phyloP scores from a whole-genome alignment of 805 yeast genomes.

The Pichia deserticola region DNA sequence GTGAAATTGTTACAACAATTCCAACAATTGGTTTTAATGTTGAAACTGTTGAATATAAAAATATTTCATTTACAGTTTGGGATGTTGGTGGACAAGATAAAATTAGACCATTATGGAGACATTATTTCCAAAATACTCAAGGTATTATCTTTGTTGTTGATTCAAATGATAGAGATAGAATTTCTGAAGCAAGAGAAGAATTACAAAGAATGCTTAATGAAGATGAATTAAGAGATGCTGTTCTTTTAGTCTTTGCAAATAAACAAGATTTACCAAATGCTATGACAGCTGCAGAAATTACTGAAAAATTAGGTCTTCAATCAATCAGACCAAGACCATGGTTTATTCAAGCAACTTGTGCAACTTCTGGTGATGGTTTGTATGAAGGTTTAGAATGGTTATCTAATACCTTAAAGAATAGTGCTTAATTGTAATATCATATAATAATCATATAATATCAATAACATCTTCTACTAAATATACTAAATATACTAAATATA shows the following conservation, averaged over 20 bases:
- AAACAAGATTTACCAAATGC: slow-evolving; percentile 99
- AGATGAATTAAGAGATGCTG: slow-evolving; percentile 95
- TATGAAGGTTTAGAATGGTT: slow-evolving; percentile 98
- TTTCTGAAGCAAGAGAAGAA: slow-evolving; percentile 96
- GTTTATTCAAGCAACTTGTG: slow-evolving; percentile 99
- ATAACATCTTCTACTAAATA: not conserved
- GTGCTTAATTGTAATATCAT: slow-evolving; percentile 24
- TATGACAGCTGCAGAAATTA: slow-evolving; percentile 97
- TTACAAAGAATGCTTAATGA: slow-evolving; percentile 97
- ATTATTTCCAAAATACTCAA: slow-evolving; percentile 97
- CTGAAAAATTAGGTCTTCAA: slow-evolving; percentile 94
- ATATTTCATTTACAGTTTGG: slow-evolving; percentile 96
- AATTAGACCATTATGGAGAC: slow-evolving; percentile 98
- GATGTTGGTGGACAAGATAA: slow-evolving; percentile 99
- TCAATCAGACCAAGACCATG: slow-evolving; percentile 98
- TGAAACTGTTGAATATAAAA: slow-evolving; percentile 95
- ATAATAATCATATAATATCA: too few relatives aligned
- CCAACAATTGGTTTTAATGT: slow-evolving; percentile 98
- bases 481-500: not conserved
- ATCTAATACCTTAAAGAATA: slow-evolving; percentile 79
- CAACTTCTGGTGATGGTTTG: slow-evolving; percentile 98
- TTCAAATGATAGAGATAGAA: slow-evolving; percentile 96
- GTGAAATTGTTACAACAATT: slow-evolving; percentile 92
- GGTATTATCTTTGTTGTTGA: slow-evolving; percentile 97
- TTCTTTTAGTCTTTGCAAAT: slow-evolving; percentile 92